Conservation (phyloP, 2,329 filamentous ascomycete genomes). For the Sporothrix variecibatus region DNA sequence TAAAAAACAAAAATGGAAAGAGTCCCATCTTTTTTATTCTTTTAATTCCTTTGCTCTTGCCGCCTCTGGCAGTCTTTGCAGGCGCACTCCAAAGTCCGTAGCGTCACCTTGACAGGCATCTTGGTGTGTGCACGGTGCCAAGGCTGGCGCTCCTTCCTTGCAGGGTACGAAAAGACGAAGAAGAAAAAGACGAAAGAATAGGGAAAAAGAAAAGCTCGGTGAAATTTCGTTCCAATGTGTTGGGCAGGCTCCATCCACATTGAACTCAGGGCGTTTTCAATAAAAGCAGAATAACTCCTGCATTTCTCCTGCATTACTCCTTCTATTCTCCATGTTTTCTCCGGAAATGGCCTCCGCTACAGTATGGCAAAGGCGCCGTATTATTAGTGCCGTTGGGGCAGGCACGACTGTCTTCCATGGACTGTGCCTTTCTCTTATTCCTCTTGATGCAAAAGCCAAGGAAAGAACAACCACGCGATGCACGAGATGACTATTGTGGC, state of each 20-base stretch:
- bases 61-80: background rate
- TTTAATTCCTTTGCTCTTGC: conserved; percentile 1
- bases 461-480: background rate
- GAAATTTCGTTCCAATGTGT: background rate
- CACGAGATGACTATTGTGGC: background rate
- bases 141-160: background rate
- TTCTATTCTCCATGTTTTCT: conserved; percentile 14
- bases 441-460: background rate
- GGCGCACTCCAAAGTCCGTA: conserved; percentile 16
- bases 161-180: background rate
- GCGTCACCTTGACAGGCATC: background rate
- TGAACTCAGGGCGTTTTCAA: background rate
- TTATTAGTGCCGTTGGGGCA: background rate
- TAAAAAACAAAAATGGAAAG: background rate
- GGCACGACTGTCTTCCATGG: background rate
- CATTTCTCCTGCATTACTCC: background rate
- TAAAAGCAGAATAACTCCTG: background rate
- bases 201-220: background rate
- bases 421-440: background rate
- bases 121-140: conserved; percentile 6
- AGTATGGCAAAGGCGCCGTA: background rate
- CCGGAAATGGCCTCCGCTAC: conserved; percentile 4
- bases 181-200: background rate
- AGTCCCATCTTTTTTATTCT: conserved; percentile 5
- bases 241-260: background rate